Evolutionary conservation across 306 rosid species (phyloP).

Genomic region (Pueraria montana): DNA sequence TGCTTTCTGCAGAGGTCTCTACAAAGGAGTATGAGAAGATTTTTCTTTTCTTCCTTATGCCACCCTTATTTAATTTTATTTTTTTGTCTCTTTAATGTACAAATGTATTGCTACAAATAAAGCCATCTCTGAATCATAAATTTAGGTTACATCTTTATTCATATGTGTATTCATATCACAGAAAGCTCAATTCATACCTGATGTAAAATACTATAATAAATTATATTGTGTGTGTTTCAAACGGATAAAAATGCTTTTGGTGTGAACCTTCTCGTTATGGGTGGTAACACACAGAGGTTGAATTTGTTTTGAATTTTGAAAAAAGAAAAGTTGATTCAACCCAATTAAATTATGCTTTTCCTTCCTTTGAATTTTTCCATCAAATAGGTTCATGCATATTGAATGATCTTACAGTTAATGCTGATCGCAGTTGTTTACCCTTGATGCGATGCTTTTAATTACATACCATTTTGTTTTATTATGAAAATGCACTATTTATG

Average conservation of each 20-base stretch:
- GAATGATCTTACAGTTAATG: too few species aligned
- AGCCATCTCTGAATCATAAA: neutral
- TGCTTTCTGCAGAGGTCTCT: neutral
- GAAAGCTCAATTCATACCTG: neutral
- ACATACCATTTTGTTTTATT: too few species aligned
- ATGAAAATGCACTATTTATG: too few species aligned
- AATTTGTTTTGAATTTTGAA: neutral
- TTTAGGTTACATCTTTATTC: neutral
- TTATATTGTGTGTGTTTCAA: neutral
- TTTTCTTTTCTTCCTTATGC: neutral
- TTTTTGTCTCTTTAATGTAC: neutral
- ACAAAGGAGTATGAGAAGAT: neutral
- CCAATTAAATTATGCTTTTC: too few species aligned
- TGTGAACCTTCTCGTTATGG: too few species aligned
- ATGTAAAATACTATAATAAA: neutral
- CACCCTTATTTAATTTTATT: neutral
- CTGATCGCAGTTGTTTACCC: too few species aligned
- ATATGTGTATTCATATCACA: too few species aligned
- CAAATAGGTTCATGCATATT: too few species aligned
- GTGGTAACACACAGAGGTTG: neutral
- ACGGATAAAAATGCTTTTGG: neutral
- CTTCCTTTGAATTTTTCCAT: too few species aligned
- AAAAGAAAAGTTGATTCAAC: neutral
- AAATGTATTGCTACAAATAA: neutral
- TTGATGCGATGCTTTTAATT: too few species aligned